Conservation (phyloP, 176 grass and related monocot species). For the Eleusine coracana region DNA sequence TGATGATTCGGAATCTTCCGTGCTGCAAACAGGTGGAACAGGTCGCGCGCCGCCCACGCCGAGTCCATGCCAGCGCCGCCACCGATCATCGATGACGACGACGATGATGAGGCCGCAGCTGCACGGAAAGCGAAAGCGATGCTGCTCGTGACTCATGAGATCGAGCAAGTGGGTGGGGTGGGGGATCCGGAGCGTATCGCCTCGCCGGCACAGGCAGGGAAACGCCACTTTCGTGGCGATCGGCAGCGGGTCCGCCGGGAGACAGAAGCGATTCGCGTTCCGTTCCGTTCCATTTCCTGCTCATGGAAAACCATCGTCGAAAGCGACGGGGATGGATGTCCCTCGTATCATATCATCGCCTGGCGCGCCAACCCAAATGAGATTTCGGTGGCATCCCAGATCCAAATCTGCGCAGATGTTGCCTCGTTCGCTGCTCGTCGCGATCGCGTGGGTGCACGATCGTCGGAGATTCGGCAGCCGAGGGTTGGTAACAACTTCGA, state of each 20-base stretch:
- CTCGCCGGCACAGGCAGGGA: not conserved
- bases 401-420: too few relatives aligned
- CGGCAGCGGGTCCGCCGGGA: not conserved
- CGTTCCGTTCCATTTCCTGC: not conserved
- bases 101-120: not conserved
- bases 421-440: too few relatives aligned
- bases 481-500: not conserved
- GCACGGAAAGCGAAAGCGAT: slow-evolving; percentile 1
- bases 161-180: not conserved
- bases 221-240: slow-evolving; percentile 11
- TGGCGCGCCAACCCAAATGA: too few relatives aligned
- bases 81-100: not conserved
- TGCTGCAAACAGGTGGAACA: too few relatives aligned
- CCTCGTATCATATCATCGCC: too few relatives aligned
- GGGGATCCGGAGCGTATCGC: slow-evolving; percentile 4
- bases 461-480: not conserved
- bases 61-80: not conserved
- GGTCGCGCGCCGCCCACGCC: not conserved
- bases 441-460: not conserved
- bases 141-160: not conserved
- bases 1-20: not conserved
- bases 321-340: not conserved
- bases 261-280: not conserved
- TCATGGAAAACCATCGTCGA: not conserved
- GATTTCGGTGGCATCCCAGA: too few relatives aligned